phyloP scores from a whole-genome alignment of 106 monocot species.

The Cymbidium sinense region DNA sequence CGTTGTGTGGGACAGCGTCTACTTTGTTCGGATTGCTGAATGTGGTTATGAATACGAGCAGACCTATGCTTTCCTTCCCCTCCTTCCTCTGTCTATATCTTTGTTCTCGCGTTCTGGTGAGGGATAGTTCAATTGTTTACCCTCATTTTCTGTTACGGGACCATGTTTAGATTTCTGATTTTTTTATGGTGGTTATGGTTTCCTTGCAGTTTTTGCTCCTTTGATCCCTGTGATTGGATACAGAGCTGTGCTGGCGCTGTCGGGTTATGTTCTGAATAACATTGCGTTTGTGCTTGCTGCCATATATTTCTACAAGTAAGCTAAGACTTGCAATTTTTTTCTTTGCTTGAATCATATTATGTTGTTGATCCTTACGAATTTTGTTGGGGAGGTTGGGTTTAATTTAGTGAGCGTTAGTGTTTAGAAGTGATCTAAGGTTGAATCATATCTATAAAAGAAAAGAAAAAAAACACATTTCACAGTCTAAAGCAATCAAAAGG shows the following conservation, averaged over 20 bases:
- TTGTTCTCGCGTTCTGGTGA: constrained; percentile 62
- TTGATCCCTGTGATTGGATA: constrained; percentile 66
- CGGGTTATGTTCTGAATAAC: constrained; percentile 78
- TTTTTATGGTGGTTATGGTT: background rate
- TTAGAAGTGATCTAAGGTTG: background rate
- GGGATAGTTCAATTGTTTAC: background rate
- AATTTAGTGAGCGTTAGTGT: background rate
- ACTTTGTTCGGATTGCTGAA: constrained; percentile 81
- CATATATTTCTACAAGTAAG: constrained; percentile 67
- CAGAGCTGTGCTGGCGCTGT: constrained; percentile 66
- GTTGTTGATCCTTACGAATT: background rate
- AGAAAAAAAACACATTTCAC: background rate
- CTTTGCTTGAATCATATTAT: background rate
- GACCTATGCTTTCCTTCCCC: constrained; percentile 80
- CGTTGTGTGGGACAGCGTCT: constrained; percentile 88
- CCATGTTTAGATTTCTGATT: background rate
- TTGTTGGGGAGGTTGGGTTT: background rate
- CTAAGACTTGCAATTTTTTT: background rate
- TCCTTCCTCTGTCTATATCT: constrained; percentile 47
- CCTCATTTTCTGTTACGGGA: background rate
- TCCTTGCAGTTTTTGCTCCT: constrained; percentile 57
- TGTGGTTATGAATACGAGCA: constrained; percentile 99
- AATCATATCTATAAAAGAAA: background rate
- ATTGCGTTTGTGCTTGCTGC: constrained; percentile 70
- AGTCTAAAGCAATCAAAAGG: background rate